Percentiles rank a stretch among this genome's conserved stretches.
phyloP scores from a whole-genome alignment of 2,329 filamentous ascomycete genomes.

The Trichoderma arundinaceum region DNA sequence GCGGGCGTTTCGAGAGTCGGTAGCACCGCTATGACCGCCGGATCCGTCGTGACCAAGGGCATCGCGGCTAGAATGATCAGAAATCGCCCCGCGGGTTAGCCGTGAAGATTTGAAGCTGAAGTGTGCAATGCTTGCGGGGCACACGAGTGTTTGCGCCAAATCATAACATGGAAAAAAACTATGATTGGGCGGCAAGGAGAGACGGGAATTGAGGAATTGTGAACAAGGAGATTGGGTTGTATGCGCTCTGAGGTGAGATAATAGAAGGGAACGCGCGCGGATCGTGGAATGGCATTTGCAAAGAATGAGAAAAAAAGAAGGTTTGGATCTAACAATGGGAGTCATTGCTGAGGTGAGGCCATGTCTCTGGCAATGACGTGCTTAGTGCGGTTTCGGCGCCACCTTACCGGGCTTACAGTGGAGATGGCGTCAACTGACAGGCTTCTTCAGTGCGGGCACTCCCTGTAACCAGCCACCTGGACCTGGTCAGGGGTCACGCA shows the following conservation, averaged over 20 bases:
- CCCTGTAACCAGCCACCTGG: not conserved
- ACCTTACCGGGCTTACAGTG: slow-evolving; percentile 4
- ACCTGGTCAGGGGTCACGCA: slow-evolving; percentile 8
- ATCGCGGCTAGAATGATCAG: slow-evolving; percentile 28
- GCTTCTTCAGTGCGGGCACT: not conserved
- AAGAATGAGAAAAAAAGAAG: slow-evolving; percentile 14
- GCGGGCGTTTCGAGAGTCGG: slow-evolving; percentile 34
- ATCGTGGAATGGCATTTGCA: slow-evolving; percentile 1
- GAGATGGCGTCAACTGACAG: not conserved
- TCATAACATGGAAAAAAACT: slow-evolving; percentile 6
- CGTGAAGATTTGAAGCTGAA: slow-evolving; percentile 6
- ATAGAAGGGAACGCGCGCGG: not conserved
- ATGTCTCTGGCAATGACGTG: slow-evolving; percentile 31
- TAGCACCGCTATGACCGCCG: slow-evolving; percentile 23
- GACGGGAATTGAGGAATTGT: not conserved
- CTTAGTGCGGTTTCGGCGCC: slow-evolving; percentile 31
- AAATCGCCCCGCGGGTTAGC: not conserved
- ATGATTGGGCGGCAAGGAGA: not conserved
- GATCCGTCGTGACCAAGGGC: slow-evolving; percentile 30
- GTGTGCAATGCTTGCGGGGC: slow-evolving; percentile 21
- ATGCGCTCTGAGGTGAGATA: not conserved
- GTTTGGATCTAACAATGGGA: not conserved
- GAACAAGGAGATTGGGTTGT: not conserved
- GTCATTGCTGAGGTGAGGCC: slow-evolving; percentile 30
- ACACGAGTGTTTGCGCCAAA: slow-evolving; percentile 13